Evolutionary conservation across 2,329 filamentous ascomycete genomes (phyloP).

Genomic region (Aspergillus tamarii): DNA sequence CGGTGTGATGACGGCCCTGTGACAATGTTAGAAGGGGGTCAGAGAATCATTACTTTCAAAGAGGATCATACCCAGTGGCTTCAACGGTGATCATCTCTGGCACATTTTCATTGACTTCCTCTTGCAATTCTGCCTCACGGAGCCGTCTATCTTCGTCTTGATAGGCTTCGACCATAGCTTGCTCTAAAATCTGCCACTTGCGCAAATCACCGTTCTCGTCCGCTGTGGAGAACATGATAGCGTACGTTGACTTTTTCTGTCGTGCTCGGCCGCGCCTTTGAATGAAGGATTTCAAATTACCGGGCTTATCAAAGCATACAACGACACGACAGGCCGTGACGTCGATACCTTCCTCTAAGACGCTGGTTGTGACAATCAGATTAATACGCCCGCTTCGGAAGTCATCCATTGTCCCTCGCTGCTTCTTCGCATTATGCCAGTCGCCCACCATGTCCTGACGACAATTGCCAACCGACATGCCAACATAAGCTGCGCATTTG

Average conservation of each 20-base stretch:
- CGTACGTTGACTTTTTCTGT: constrained; percentile 58
- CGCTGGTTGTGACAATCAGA: constrained; percentile 61
- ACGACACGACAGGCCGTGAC: constrained; percentile 67
- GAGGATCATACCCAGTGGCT: constrained; percentile 28
- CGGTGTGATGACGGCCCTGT: constrained; percentile 70
- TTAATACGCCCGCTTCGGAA: constrained; percentile 58
- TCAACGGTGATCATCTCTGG: constrained; percentile 45
- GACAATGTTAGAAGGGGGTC: not conserved
- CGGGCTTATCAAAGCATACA: constrained; percentile 65
- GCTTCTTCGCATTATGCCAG: constrained; percentile 51
- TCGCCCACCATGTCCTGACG: constrained; percentile 54
- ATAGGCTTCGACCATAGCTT: constrained; percentile 72
- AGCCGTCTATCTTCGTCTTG: constrained; percentile 63
- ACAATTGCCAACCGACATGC: constrained; percentile 48
- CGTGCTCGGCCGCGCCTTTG: constrained; percentile 68
- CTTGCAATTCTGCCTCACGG: constrained; percentile 50
- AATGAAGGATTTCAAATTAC: constrained; percentile 66
- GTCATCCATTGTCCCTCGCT: constrained; percentile 57
- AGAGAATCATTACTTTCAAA: not conserved
- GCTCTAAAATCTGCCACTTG: constrained; percentile 70
- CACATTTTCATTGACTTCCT: constrained; percentile 50
- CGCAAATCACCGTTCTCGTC: constrained; percentile 37
- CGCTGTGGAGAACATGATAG: constrained; percentile 51
- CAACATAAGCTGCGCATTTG: constrained; percentile 45
- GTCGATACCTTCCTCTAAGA: constrained; percentile 65